Evolutionary conservation across 2,329 filamentous ascomycete species (phyloP), one percentile per base, ranked within the genome.

Genomic region (Tolypocladium cylindrosporum): DNA sequence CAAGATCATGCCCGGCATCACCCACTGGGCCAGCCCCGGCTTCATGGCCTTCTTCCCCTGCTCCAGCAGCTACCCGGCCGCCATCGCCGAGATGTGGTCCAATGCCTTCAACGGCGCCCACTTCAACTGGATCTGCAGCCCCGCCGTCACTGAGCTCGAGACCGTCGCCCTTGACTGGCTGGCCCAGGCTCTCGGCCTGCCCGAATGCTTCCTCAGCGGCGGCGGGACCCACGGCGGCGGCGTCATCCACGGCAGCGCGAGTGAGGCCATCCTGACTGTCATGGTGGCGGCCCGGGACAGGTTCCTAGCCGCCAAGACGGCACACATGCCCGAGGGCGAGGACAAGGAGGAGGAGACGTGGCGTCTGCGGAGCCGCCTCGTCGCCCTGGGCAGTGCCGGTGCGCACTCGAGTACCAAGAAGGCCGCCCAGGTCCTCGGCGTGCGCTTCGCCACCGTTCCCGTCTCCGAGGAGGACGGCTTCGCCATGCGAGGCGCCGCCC

Each of bases 31-130:
- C 70, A 90, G 87, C 2, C 93, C 91, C 19, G 91, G 93, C 69
- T 97, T 96, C 79, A 90, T 97, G 84, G 93, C 93, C 51, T 97
- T 95, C 79, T 97, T 94, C 74, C 89, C 93, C 1, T 90, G 90
- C 55, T 86, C 84, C 31, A 86, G 87, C 56, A 90, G 88, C 41
- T 97, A 88, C 69, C 91, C 93, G 0, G 84, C 86, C 36, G 93
- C 96, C 71, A 81, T 97, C 13, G 93, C 91, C 24, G 93, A 97
- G 74, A 86, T 97, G 77, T 97, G 96, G 78, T 90, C 86, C 50
- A 87, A 90, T 6, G 88, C 91, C 8, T 92, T 97, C 74, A 94
- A 86, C 14, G 90, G 90, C 19, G 91, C 93, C 1, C 91, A 91
- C 43, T 97, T 97, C 79, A 97, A 97, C 74, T 97, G 93, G 93